Conservation (phyloP, 805 yeast species). For the Teunomyces panamensis region DNA sequence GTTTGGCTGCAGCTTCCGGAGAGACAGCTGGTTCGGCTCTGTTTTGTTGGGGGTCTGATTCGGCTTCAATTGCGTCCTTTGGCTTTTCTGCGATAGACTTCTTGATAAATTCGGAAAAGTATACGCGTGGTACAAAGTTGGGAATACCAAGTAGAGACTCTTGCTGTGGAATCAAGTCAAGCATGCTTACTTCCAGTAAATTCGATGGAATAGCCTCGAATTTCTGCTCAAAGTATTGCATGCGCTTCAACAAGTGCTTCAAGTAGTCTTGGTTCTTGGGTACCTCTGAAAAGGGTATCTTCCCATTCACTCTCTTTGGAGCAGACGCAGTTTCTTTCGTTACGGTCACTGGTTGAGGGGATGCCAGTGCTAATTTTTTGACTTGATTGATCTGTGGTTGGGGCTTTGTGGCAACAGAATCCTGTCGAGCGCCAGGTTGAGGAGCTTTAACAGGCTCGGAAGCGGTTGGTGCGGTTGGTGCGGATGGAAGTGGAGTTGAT, state of each 20-base stretch:
- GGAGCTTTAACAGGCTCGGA: too few relatives aligned
- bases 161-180: not conserved
- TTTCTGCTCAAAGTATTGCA: not conserved
- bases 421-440: too few relatives aligned
- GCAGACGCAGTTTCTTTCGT: too few relatives aligned
- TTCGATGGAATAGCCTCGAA: not conserved
- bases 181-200: not conserved
- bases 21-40: not conserved
- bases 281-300: not conserved
- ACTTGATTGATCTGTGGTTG: too few relatives aligned
- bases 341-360: too few relatives aligned
- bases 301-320: too few relatives aligned
- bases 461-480: too few relatives aligned
- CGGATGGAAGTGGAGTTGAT: too few relatives aligned
- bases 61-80: not conserved
- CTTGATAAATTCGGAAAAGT: not conserved
- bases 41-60: not conserved
- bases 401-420: too few relatives aligned
- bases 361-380: too few relatives aligned
- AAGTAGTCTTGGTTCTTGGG: not conserved
- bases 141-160: not conserved
- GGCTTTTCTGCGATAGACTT: not conserved
- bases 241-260: not conserved
- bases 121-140: not conserved
- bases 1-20: too few relatives aligned